Evolutionary conservation across 306 rosid genomes (phyloP).

Genomic region (Gastrolobium bilobum): DNA sequence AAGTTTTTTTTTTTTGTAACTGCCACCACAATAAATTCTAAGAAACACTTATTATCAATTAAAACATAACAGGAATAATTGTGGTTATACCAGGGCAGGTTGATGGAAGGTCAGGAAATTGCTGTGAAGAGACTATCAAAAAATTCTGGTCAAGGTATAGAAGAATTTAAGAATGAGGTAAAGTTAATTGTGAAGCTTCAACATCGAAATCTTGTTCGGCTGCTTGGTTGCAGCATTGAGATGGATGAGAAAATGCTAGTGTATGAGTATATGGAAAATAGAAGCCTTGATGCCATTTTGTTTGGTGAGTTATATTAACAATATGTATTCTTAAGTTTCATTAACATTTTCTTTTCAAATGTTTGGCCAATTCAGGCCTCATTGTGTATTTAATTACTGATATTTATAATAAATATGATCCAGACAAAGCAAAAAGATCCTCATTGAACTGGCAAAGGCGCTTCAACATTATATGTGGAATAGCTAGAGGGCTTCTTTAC

Average conservation of each 20-base stretch:
- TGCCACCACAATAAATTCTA: neutral
- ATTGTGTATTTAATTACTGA: conserved; percentile 13
- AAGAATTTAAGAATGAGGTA: conserved; percentile 84
- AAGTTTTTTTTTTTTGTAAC: conserved; percentile 24
- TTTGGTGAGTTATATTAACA: conserved; percentile 64
- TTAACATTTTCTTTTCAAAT: neutral
- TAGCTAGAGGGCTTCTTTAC: conserved; percentile 86
- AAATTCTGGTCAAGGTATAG: conserved; percentile 78
- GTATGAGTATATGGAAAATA: conserved; percentile 85
- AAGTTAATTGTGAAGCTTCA: conserved; percentile 76
- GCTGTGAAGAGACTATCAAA: conserved; percentile 86
- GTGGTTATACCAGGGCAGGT: conserved; percentile 64
- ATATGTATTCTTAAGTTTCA: conserved; percentile 2
- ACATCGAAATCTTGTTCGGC: conserved; percentile 81
- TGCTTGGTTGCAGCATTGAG: conserved; percentile 77
- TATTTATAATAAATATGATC: conserved; percentile 14
- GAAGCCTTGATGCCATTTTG: conserved; percentile 73
- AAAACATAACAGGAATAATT: conserved; percentile 22
- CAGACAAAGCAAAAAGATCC: conserved; percentile 60
- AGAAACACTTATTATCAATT: neutral
- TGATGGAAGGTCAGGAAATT: conserved; percentile 65
- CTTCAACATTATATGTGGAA: conserved; percentile 72
- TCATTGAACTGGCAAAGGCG: conserved; percentile 72
- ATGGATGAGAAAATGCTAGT: conserved; percentile 76
- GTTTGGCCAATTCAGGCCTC: conserved; percentile 11